Evolutionary conservation across 768 basidiomycete species (phyloP), one percentile per base, ranked within the genome.

Genomic region (Boletus barrowsii): DNA sequence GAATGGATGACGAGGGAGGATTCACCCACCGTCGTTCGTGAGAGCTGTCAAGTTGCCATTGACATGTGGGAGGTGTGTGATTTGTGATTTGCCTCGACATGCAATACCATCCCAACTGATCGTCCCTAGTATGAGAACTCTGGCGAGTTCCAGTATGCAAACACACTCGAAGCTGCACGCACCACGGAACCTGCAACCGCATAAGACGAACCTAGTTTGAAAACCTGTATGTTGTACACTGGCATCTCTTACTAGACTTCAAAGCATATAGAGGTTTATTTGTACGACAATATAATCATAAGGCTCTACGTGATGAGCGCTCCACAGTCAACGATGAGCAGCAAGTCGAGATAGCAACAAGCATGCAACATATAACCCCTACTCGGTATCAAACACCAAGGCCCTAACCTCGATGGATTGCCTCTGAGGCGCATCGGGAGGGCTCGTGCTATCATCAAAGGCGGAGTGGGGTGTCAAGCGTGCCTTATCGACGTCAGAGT

Each of bases 1-100:
- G 89, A 94, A 68, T 97, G 93, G 86, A 84, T 88, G 77, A 72
- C 70, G 22, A 79, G 86, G 58, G 78, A 81, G 55, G 90, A 93
- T 62, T 84, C 90, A 9, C 94, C 95, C 0, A 75, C 80, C 14
- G 95, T 98, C 20, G 97, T 99, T 3, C 82, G 87, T 51, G 95
- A 99, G 73, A 97, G 94, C 60, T 98, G 97, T 71, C 85, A 93
- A 65, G 86, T 99, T 47, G 97, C 97, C 3, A 81, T 99, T 50
- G 97, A 97, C 70, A 93, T 98, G 92, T 97, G 90, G 85, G 91
- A 93, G 85, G 90, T 89, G 51, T 22, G 83, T 72, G 3, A 22
- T 42, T 11, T 35, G 83, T 72, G 3, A 20, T 42, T 15, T 35
- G 33, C 18, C 5, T 18, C 32, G n/a, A 24, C 3, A 13, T 24